phyloP scores from a whole-genome alignment of 2,329 filamentous ascomycete genomes.

The Neopestalotiopsis clavispora region DNA sequence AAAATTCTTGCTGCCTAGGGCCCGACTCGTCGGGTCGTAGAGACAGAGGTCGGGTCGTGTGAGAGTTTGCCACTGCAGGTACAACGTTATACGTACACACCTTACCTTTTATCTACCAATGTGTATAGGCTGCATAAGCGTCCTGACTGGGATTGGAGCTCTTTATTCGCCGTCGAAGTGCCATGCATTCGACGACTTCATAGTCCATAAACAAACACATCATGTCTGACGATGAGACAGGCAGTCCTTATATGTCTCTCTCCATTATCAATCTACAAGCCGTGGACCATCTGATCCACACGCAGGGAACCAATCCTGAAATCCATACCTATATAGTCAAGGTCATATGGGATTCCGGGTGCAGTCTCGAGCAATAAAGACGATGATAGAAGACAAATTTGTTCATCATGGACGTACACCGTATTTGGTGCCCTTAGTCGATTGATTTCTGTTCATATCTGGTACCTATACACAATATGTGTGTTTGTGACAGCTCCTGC shows the following conservation, averaged over 20 bases:
- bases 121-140: background rate
- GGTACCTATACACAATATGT: background rate
- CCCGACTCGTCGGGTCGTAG: background rate
- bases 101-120: background rate
- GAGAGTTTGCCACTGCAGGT: background rate
- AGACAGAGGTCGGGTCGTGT: background rate
- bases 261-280: background rate
- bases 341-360: background rate
- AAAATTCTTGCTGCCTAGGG: background rate
- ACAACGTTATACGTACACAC: background rate
- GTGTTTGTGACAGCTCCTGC: background rate
- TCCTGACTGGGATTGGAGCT: background rate
- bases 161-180: background rate
- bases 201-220: background rate
- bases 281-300: too few relatives aligned
- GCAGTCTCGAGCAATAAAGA: background rate
- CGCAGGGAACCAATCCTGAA: too few relatives aligned
- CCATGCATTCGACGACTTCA: background rate
- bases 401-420: slow-evolving; percentile 7
- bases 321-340: too few relatives aligned
- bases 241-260: background rate
- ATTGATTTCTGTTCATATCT: slow-evolving; percentile 10
- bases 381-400: background rate
- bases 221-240: background rate
- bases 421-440: background rate